phyloP scores from a whole-genome alignment of 192 early-diverging fungal species.

The Dissophora ornata region DNA sequence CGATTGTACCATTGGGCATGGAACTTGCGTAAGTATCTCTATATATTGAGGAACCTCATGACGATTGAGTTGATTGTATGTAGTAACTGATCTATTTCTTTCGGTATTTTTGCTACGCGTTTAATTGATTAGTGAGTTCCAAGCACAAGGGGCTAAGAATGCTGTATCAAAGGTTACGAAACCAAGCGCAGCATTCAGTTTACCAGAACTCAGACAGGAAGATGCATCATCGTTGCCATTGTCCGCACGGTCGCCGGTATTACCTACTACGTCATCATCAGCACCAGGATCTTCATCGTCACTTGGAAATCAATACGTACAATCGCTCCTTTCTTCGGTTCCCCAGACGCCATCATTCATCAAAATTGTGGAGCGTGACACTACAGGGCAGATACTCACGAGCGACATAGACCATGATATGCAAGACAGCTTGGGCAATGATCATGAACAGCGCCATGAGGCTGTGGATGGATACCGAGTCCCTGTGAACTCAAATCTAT shows the following conservation, averaged over 20 bases:
- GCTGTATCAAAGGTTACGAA: neutral
- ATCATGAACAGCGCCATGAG: neutral
- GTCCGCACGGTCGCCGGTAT: neutral
- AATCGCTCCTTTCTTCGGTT: constrained; percentile 36
- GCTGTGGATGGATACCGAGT: constrained; percentile 39
- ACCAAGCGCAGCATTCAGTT: constrained; percentile 14
- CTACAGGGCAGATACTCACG: neutral
- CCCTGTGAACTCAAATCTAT: neutral
- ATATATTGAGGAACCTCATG: neutral
- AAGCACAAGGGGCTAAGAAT: constrained; percentile 5
- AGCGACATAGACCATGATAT: constrained; percentile 26
- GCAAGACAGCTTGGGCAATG: constrained; percentile 3
- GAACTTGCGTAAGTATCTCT: constrained; percentile 32
- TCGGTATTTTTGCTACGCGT: too few relatives aligned
- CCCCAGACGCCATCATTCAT: constrained; percentile 43
- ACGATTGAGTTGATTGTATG: neutral
- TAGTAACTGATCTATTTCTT: neutral
- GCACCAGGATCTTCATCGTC: neutral
- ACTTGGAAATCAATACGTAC: constrained; percentile 23
- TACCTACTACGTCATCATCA: neutral
- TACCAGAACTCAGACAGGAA: constrained; percentile 11
- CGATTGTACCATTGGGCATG: constrained; percentile 43
- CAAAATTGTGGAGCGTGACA: constrained; percentile 45
- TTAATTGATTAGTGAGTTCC: constrained; percentile 20
- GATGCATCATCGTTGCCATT: neutral